A percentile compares a stretch with the other conserved stretches of the same genome.
phyloP scores from a whole-genome alignment of 768 basidiomycete species.

The Xerocomus brunneocitrinus region DNA sequence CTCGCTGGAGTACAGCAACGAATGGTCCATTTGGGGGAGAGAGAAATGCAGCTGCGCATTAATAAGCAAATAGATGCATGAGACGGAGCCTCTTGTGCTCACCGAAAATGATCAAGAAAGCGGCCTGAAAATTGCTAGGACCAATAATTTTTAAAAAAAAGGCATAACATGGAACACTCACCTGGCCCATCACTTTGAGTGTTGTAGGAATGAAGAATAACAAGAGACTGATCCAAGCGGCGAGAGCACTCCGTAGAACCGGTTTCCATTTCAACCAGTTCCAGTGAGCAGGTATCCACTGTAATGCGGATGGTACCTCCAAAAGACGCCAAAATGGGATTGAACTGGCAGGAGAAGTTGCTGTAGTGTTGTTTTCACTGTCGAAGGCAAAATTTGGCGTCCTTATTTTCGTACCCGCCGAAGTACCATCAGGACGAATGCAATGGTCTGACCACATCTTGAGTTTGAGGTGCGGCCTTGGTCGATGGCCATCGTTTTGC shows the following conservation, averaged over 20 bases:
- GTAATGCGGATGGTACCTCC: constrained; percentile 31
- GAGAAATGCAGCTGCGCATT: constrained; percentile 49
- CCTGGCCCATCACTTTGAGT: constrained; percentile 53
- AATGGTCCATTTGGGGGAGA: constrained; percentile 69
- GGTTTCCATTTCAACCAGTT: constrained; percentile 59
- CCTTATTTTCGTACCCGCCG: neutral
- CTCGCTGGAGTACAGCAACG: constrained; percentile 62
- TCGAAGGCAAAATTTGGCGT: neutral
- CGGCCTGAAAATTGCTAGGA: constrained; percentile 40
- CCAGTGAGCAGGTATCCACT: constrained; percentile 57
- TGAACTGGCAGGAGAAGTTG: neutral
- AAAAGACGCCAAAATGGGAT: neutral
- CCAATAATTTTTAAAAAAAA: neutral
- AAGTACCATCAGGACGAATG: neutral
- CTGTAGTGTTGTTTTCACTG: neutral
- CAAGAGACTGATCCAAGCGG: constrained; percentile 59
- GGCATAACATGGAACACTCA: constrained; percentile 14
- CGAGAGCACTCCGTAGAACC: constrained; percentile 55
- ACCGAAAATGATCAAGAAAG: constrained; percentile 65
- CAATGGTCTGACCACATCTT: neutral
- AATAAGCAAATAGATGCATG: neutral
- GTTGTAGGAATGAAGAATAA: constrained; percentile 54
- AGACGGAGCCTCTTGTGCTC: neutral
- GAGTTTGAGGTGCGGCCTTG: constrained; percentile 8
- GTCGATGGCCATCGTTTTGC: neutral